Base-by-base conservation (phyloP, 352 stramenopile genomes). In the Pythium volutum region DNA sequence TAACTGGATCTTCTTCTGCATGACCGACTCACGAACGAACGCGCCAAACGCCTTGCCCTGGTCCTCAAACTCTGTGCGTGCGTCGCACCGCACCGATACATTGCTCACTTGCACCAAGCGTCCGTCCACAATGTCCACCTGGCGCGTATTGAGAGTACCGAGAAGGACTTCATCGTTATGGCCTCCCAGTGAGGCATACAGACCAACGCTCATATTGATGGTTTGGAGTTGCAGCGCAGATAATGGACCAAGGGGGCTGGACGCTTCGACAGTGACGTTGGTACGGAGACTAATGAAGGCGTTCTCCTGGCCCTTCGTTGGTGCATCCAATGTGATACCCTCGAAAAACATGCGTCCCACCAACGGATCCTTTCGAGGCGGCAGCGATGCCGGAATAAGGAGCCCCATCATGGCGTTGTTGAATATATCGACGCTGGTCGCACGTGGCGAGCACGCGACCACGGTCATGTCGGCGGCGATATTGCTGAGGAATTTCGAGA, bases 401-500 rank as follows among this genome's bases (percentile, higher is more conserved):
- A 93, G 62, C 47, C 81, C 86, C 41, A 79, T 75, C 79, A 93
- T 90, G 20, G 84, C 81, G 27, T 70, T 57, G 48, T 93, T 87
- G 67, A 80, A 93, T 33, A 93, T 73, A 2, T 81, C 71, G 26
- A 93, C 74, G 18, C 64, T 83, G 6, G 84, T 88, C 5, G 84
- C 84, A 33, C 78, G 70, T 22, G 77, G 66, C 2, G 71, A 63
- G 50, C 84, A 93, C 25, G 81, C 77, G n/a, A 83, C 72, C 5
- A 91, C 84, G 0, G 70, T 83, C 39, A 93, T 69, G 1, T 71
- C 59, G 2, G 84, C 76, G 5, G 77, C 73, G 9, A 67, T 62
- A 34, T 84, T 77, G 62, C 84, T 88, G 2, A 93, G 58, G 48
- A 89, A 93, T 43, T 90, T 87, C 25, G 81, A 81, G 54, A 93